phyloP scores from a whole-genome alignment of 1,284 basidiomycete species.

The Mycena citricolor region DNA sequence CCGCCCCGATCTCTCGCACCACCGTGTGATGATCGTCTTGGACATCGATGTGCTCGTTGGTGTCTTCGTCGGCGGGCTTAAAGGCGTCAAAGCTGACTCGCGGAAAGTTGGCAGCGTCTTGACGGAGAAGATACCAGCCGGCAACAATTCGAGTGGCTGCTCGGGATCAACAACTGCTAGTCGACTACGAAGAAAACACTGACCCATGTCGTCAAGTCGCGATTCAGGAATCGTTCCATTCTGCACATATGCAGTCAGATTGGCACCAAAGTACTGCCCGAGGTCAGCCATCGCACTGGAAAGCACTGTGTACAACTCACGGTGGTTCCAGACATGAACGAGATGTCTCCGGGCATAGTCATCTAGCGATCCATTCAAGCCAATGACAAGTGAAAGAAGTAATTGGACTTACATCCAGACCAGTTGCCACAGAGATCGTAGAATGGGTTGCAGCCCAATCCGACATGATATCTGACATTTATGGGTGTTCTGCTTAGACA shows the following conservation, averaged over 20 bases:
- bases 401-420: conserved; percentile 57
- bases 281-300: conserved; percentile 24
- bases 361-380: conserved; percentile 41
- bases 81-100: conserved; percentile 62
- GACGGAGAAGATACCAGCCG: conserved; percentile 59
- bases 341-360: conserved; percentile 71
- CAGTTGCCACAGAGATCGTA: conserved; percentile 60
- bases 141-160: conserved; percentile 59
- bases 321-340: conserved; percentile 18
- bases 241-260: conserved; percentile 65
- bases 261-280: conserved; percentile 52
- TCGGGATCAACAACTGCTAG: not conserved
- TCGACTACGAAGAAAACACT: not conserved
- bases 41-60: conserved; percentile 72
- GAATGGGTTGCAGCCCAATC: conserved; percentile 63
- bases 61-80: conserved; percentile 46
- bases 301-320: conserved; percentile 55
- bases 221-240: conserved; percentile 66
- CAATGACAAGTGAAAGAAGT: not conserved
- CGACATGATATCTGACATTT: conserved; percentile 50
- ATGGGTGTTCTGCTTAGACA: not conserved
- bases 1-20: conserved; percentile 73
- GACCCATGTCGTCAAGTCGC: conserved; percentile 69
- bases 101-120: conserved; percentile 59
- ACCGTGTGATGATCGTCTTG: conserved; percentile 70